Percentiles rank a stretch among this genome's conserved stretches.
phyloP scores from a whole-genome alignment of 2,329 filamentous ascomycete genomes.

The Calycina herbarum region DNA sequence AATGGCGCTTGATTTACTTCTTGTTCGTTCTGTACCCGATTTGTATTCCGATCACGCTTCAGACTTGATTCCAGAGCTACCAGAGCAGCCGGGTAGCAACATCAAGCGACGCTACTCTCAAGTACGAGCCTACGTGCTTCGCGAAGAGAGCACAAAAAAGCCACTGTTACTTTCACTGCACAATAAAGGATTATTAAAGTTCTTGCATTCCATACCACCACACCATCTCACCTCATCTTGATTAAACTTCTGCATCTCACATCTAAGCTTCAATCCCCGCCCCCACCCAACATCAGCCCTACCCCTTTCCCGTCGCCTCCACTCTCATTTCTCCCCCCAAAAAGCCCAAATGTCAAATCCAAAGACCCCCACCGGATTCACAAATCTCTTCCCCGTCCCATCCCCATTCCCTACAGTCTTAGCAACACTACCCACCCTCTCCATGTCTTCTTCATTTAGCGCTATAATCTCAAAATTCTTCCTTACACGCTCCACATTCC shows the following conservation, averaged over 20 bases:
- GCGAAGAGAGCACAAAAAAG: background rate
- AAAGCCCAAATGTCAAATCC: slow-evolving; percentile 61
- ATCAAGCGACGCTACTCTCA: no score
- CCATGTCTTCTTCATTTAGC: slow-evolving; percentile 61
- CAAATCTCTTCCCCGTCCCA: slow-evolving; percentile 64
- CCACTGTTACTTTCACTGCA: background rate
- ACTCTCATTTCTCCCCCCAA: background rate
- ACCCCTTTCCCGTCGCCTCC: background rate
- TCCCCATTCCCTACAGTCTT: slow-evolving; percentile 43
- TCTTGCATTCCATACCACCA: background rate
- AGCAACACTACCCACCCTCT: slow-evolving; percentile 55
- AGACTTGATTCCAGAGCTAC: background rate
- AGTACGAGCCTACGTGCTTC: no score
- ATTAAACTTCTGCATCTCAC: background rate
- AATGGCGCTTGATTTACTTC: no score
- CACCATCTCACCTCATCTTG: background rate
- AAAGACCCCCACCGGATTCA: slow-evolving; percentile 78
- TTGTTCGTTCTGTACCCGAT: background rate
- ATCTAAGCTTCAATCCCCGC: background rate
- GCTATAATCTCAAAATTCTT: slow-evolving; percentile 67
- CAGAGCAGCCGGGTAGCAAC: no score
- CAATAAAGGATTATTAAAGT: background rate
- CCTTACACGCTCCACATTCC: slow-evolving; percentile 65
- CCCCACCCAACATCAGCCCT: no score
- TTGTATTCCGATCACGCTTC: background rate